These are phyloP conservation scores for Hericium erinaceus DNA, from an alignment of 768 basidiomycete species.

Conservation along the genomic window DNA sequence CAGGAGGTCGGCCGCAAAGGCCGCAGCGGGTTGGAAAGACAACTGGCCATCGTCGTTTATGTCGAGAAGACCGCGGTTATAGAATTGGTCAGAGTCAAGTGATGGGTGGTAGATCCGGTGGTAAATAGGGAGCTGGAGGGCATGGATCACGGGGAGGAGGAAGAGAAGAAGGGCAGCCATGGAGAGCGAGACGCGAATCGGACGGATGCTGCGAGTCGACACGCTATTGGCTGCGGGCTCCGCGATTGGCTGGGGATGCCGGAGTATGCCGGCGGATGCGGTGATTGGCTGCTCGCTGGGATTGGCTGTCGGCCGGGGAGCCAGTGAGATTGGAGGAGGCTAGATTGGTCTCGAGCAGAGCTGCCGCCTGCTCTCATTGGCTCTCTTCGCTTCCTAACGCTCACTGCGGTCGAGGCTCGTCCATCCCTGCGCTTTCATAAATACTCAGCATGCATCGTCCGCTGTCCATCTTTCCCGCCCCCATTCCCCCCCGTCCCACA, in stretches of 20 bases:
- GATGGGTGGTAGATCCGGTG: slow-evolving; percentile 49
- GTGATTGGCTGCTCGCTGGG: background rate
- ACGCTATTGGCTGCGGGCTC: background rate
- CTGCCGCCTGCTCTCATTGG: background rate
- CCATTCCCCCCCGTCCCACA: background rate
- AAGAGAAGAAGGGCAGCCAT: slow-evolving; percentile 18
- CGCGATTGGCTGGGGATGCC: slow-evolving; percentile 17
- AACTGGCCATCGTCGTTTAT: slow-evolving; percentile 18
- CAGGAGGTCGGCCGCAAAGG: slow-evolving; percentile 36
- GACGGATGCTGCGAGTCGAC: background rate
- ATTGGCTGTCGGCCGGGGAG: background rate
- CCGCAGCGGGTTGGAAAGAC: slow-evolving; percentile 32
- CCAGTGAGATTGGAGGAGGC: background rate
- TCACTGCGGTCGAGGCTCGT: slow-evolving; percentile 6
- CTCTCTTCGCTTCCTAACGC: background rate
- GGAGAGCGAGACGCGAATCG: slow-evolving; percentile 21
- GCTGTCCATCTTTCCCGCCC: background rate
- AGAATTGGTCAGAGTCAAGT: slow-evolving; percentile 26
- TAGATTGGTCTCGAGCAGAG: background rate
- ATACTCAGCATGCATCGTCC: background rate
- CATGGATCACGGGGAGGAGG: slow-evolving; percentile 13
- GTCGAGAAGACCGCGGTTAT: slow-evolving; percentile 34
- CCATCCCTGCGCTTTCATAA: background rate
- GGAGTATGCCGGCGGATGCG: background rate
- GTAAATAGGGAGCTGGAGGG: slow-evolving; percentile 25